Base-by-base conservation (phyloP, 805 yeast species). In the Kuraishia ogatae region DNA sequence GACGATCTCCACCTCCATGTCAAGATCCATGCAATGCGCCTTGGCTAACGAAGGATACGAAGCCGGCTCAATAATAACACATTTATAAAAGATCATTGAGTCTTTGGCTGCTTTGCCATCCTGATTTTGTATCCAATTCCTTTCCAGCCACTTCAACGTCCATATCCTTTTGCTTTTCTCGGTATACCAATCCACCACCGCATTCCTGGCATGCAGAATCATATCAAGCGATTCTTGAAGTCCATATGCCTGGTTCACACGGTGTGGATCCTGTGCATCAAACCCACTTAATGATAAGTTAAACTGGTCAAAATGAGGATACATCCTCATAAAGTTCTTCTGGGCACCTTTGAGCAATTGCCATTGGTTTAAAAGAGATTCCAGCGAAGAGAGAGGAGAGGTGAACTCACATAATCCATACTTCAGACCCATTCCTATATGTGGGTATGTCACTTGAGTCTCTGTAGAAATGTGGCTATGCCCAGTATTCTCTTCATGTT, bases 1-100 rank as follows among this genome's bases (percentile, higher is more conserved):
- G 55, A 56, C 59, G 13, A 80, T 63, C n/a, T 77, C 79, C 21
- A 81, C 79, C 54, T 74, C 79, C 13, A 77, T 60, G 22, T 73
- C 78, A 35, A 78, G 63, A 29, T 80, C 81, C 53, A 65, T 59
- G 58, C 86, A 81, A 61, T 70, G 80, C 0, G 74, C 85, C 47
- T 66, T 66, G n/a, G 71, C 71, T 1, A 77, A 50, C 1, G 60
- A 64, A 1, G 65, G 68, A 11, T 58, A 58, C 4, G 58, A 48
- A 17, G 60, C 64, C 10, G 68, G 64, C 13, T 73, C 72, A 2
- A 76, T 69, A n/a, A 82, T 60, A 2, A 75, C 63, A 61, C 86
- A 81, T 55, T 76, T 68, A 59, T 72, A 68, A 22, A 73, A 62
- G 55, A 56, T 53, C 56, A 56, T n/a, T 48, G 51, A 48, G 43